These are phyloP conservation scores for Golubevia pallescens DNA, from an alignment of 1,284 basidiomycete genomes.

Conservation along the genomic window DNA sequence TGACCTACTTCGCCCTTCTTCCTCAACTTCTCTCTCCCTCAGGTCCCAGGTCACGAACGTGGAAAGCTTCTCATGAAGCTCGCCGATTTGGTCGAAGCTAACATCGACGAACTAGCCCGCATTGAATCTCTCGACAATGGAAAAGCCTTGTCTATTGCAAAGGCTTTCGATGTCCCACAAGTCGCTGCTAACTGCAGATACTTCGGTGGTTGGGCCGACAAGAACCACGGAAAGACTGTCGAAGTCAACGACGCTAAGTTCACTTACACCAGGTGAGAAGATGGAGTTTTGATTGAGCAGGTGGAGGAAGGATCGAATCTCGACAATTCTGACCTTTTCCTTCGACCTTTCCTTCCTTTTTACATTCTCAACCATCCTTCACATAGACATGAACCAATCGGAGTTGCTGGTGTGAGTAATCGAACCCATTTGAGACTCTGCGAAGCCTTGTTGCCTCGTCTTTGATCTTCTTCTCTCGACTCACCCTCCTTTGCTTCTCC, in stretches of 20 bases:
- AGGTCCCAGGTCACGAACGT: constrained; percentile 39
- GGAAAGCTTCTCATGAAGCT: constrained; percentile 43
- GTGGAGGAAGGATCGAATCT: too few relatives aligned
- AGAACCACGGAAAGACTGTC: constrained; percentile 61
- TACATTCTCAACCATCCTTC: constrained; percentile 6
- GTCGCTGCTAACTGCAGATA: constrained; percentile 51
- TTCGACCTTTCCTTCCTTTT: too few relatives aligned
- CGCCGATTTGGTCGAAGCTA: constrained; percentile 46
- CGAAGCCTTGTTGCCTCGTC: too few relatives aligned
- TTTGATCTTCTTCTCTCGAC: too few relatives aligned
- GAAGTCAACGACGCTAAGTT: constrained; percentile 55
- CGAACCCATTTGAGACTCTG: too few relatives aligned
- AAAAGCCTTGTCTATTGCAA: constrained; percentile 47
- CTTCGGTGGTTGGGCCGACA: constrained; percentile 58
- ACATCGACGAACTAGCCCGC: constrained; percentile 47
- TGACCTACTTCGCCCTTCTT: too few relatives aligned
- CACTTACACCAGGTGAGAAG: constrained; percentile 53
- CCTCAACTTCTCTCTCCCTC: too few relatives aligned
- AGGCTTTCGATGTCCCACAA: constrained; percentile 42
- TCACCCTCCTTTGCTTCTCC: neutral
- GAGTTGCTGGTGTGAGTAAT: constrained; percentile 48
- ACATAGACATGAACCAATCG: constrained; percentile 60
- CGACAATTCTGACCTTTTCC: too few relatives aligned
- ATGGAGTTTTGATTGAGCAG: too few relatives aligned
- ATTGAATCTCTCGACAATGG: constrained; percentile 61